Base-by-base conservation (phyloP, 2,329 filamentous ascomycete species). In the Fusarium neocosmosporiellum region DNA sequence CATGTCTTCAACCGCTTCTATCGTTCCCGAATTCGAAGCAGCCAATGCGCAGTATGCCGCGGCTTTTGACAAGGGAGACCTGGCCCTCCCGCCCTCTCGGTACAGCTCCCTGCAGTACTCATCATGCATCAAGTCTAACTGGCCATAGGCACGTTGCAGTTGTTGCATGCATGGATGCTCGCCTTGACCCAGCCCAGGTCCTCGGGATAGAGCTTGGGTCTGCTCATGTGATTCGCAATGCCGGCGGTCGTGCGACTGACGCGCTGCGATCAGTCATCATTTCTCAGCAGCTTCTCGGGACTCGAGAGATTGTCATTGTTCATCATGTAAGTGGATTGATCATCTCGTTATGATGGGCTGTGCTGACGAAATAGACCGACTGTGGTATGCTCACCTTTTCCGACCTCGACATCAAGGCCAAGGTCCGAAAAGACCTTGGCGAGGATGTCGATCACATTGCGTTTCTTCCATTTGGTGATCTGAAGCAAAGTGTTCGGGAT, bases 81-180 rank as follows among this genome's bases (percentile, higher is more conserved):
- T 77, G 18, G 71, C 75, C 1, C 58, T 77, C 2, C 75, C 75
- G 2, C 75, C 75, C 18, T 73, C 70, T 37, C 74, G 75, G 75
- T 77, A 73, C 4, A 3, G 13, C 20, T 2, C 5, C 8, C 14
- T 8, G 8, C 36, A 7, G 8, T 14, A 33, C n/a, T 4, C 3
- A 22, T 13, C 48, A 8, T 57, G 18, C 37, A 37, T 22, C 20
- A 29, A n/a, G 14, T 57, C 55, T 43, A 2, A 58, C 31, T 2
- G n/a, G 0, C 4, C 14, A 5, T 22, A 83, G 81, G 16, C 81
- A 83, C 9, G 78, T 81, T n/a, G 72, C 76, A 7, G 73, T 80
- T 20, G 86, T 96, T 29, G 93, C 92, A 0, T 96, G 94, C 81
- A 96, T 96, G 93, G 93, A 96, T 77, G 92, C 94, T 2, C 90